Evolutionary conservation across 148 eudicot species (phyloP), one percentile per base, ranked within the genome.

Genomic region (Cornus kousa): DNA sequence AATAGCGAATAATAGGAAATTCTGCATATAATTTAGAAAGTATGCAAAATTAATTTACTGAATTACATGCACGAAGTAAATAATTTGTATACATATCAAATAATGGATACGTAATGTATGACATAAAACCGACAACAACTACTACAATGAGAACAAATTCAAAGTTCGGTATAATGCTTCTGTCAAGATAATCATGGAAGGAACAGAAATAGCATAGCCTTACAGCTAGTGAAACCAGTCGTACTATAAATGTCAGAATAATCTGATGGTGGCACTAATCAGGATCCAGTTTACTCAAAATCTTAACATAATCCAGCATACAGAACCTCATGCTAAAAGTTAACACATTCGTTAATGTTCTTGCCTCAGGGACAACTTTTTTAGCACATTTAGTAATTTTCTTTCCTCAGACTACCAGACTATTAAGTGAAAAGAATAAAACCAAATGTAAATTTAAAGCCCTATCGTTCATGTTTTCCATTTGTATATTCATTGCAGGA

Each of bases 401-500:
- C 59, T 53, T 53, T 1, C 14, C 59, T 53, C 17, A 14, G 59
- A 53, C 59, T 53, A 12, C 53, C 53, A 48, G 53, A 48, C 53
- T 48, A 48, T 35, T 48, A 17, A 53, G 17, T 53, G 12, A 53
- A 14, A 53, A 53, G 59, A 53, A 16, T 11, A 11, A 48, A 48
- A 48, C 53, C 12, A 11, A 48, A 48, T 7, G 11, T 53, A 53
- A 12, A 53, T 53, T 1, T 2, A 53, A 14, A 53, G 17, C 3
- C 17, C 59, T 12, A 16, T 14, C 13, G 19, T 11, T 16, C 59
- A 11, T 53, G 3, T 11, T 53, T 48, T 53, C 59, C 19, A 53
- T 16, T 53, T 53, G 59, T 53, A 53, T 12, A 53, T 53, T 53
- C 17, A 53, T 53, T 53, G 28, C 76, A 71, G 81, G 81, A 78